Evolutionary conservation across 2,329 filamentous ascomycete species (phyloP).

Genomic region (Leptographium galeiforme): DNA sequence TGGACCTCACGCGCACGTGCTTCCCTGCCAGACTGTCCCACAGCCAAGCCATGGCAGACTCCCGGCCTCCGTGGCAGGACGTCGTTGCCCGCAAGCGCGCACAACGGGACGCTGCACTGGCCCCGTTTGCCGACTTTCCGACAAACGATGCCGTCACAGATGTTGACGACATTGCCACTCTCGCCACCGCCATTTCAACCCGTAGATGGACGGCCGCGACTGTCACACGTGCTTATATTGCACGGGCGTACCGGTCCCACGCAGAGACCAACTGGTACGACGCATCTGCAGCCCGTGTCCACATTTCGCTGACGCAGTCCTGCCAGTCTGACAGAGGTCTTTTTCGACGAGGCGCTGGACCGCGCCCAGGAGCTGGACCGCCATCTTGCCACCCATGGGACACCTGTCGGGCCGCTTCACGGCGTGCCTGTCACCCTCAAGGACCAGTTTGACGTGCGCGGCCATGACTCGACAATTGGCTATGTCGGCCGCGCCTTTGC

Average conservation of each 20-base stretch:
- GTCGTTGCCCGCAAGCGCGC: constrained; percentile 2
- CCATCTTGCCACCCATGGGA: constrained; percentile 14
- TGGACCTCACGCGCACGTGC: too few relatives aligned
- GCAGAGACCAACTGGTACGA: constrained; percentile 1
- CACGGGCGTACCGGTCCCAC: constrained; percentile 18
- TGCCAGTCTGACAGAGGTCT: constrained; percentile 25
- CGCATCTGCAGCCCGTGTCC: too few relatives aligned
- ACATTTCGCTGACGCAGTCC: too few relatives aligned
- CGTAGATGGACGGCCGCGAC: background rate
- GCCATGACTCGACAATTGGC: constrained; percentile 12
- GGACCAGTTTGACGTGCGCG: constrained; percentile 18
- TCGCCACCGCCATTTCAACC: background rate
- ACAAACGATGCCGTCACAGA: background rate
- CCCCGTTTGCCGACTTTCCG: background rate
- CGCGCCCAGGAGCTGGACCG: constrained; percentile 19
- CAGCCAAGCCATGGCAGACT: background rate
- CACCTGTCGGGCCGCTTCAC: constrained; percentile 21
- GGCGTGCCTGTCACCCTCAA: constrained; percentile 25
- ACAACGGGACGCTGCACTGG: background rate
- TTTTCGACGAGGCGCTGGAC: constrained; percentile 19
- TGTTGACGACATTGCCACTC: background rate
- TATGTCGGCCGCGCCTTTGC: constrained; percentile 20
- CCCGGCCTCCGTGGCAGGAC: constrained; percentile 1
- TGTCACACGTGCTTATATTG: constrained; percentile 2
- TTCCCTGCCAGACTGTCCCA: background rate